Percentiles rank a stretch among this genome's conserved stretches.
phyloP scores from a whole-genome alignment of 768 basidiomycete species.

The Lentinula boryana region DNA sequence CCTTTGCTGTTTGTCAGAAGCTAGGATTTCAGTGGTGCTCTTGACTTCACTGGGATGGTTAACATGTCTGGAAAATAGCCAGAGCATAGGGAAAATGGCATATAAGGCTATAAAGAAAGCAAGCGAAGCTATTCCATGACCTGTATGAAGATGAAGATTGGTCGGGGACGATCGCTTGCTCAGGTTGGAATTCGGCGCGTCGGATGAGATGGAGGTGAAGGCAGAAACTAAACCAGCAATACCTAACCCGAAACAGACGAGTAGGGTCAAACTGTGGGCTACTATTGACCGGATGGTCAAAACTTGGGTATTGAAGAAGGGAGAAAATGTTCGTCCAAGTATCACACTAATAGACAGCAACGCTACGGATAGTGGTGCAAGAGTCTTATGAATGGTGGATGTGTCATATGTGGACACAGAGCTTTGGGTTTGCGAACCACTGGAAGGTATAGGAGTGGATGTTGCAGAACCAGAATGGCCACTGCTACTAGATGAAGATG shows the following conservation, averaged over 20 bases:
- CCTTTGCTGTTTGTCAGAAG: slow-evolving; percentile 8
- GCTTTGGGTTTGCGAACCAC: neutral
- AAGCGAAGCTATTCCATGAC: slow-evolving; percentile 61
- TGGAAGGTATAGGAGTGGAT: slow-evolving; percentile 1
- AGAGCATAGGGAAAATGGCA: slow-evolving; percentile 36
- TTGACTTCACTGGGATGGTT: neutral
- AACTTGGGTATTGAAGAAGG: slow-evolving; percentile 13
- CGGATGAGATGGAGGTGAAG: slow-evolving; percentile 50
- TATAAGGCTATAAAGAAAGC: slow-evolving; percentile 62
- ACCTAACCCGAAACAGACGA: slow-evolving; percentile 54
- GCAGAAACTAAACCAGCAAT: slow-evolving; percentile 56
- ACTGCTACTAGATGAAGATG: slow-evolving; percentile 11
- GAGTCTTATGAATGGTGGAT: slow-evolving; percentile 38
- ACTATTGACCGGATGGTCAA: slow-evolving; percentile 11
- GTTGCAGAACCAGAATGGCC: slow-evolving; percentile 8
- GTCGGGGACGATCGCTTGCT: slow-evolving; percentile 26
- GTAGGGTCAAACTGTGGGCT: slow-evolving; percentile 29
- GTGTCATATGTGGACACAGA: slow-evolving; percentile 20
- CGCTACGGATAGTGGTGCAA: slow-evolving; percentile 39
- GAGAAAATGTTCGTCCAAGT: slow-evolving; percentile 26
- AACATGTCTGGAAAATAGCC: slow-evolving; percentile 26
- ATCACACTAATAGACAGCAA: slow-evolving; percentile 28
- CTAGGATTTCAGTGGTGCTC: slow-evolving; percentile 7
- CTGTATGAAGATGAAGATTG: slow-evolving; percentile 32
- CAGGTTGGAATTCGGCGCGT: slow-evolving; percentile 18